Conservation (phyloP, 768 basidiomycete genomes). For the Leccinum sublutescens region DNA sequence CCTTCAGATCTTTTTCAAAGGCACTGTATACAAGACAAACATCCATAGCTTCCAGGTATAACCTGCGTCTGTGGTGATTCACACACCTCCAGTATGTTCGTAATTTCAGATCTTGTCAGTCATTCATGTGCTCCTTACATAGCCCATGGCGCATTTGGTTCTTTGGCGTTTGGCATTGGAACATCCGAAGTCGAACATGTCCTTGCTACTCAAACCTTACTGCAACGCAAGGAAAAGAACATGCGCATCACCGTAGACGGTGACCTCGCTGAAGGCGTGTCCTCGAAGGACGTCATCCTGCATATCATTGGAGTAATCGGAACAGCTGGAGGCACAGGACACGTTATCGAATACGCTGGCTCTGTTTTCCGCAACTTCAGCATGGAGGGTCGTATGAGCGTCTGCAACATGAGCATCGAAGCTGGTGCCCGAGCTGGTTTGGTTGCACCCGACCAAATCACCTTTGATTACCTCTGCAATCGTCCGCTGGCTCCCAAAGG, state of each 20-base stretch:
- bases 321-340: conserved; percentile 92
- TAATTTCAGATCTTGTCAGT: background rate
- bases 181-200: conserved; percentile 95
- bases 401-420: conserved; percentile 96
- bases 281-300: conserved; percentile 87
- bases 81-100: conserved; percentile 78
- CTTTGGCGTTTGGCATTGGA: conserved; percentile 90
- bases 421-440: conserved; percentile 91
- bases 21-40: background rate
- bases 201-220: conserved; percentile 85
- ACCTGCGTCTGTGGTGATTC: conserved; percentile 92
- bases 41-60: conserved; percentile 61
- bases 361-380: conserved; percentile 82
- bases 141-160: conserved; percentile 93
- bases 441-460: conserved; percentile 87
- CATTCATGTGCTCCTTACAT: conserved; percentile 2
- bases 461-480: conserved; percentile 78
- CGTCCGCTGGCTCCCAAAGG: conserved; percentile 82
- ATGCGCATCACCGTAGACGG: conserved; percentile 91
- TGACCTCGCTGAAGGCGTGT: conserved; percentile 74
- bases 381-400: conserved; percentile 90
- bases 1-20: background rate
- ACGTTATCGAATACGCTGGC: conserved; percentile 90
- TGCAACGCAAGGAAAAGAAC: conserved; percentile 87
- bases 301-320: conserved; percentile 90